Conservation (phyloP, 495 filamentous ascomycete genomes). For the Podospora bellae-mahoneyi region DNA sequence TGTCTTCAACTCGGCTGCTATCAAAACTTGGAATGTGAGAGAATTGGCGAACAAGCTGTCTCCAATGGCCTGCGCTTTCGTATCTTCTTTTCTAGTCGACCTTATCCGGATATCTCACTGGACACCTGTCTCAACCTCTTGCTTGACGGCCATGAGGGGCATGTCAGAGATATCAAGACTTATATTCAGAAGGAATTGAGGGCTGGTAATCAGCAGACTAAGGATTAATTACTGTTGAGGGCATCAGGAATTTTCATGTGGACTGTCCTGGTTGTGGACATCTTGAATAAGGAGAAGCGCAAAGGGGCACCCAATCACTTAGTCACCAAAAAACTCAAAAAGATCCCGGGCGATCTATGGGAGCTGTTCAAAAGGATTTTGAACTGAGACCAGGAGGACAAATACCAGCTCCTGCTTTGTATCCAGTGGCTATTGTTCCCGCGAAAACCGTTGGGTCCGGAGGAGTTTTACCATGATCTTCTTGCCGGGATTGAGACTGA, state of each 20-base stretch:
- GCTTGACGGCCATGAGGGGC: constrained; percentile 28
- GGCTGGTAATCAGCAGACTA: constrained; percentile 26
- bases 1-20: constrained; percentile 25
- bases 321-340: constrained; percentile 22
- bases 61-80: constrained; percentile 16
- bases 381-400: constrained; percentile 30
- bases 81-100: constrained; percentile 50
- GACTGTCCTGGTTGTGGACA: constrained; percentile 45
- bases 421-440: constrained; percentile 44
- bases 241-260: constrained; percentile 49
- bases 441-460: constrained; percentile 27
- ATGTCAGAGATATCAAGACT: constrained; percentile 26
- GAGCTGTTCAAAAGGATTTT: constrained; percentile 39
- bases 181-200: constrained; percentile 28
- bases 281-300: constrained; percentile 43
- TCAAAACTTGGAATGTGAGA: constrained; percentile 18
- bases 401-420: constrained; percentile 34
- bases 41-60: constrained; percentile 23
- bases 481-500: constrained; percentile 26
- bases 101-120: constrained; percentile 48
- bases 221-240: constrained; percentile 37
- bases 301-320: constrained; percentile 23
- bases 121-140: constrained; percentile 30
- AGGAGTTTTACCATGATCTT: constrained; percentile 41
- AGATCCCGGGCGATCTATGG: constrained; percentile 35